These are phyloP conservation scores for Ascochyta rabiei DNA, from an alignment of 2,329 filamentous ascomycete genomes.

Conservation along the genomic window DNA sequence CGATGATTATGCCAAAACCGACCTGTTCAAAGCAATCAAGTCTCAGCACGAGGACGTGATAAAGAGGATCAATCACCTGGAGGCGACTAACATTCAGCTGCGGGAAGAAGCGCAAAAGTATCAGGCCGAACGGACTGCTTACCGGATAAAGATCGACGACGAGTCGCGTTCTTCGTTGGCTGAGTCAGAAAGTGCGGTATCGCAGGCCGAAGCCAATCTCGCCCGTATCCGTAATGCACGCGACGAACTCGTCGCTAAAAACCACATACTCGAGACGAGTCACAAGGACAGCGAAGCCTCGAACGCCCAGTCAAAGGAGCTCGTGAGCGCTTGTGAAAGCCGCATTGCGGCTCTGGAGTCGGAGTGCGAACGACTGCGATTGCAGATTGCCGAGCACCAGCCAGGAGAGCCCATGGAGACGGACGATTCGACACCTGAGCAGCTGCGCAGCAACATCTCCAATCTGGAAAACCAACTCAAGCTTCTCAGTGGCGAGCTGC, in stretches of 20 bases:
- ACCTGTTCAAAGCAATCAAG: conserved; percentile 91
- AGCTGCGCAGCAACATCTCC: conserved; percentile 74
- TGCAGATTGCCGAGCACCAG: conserved; percentile 59
- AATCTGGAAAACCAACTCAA: conserved; percentile 80
- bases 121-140: conserved; percentile 82
- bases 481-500: conserved; percentile 84
- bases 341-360: conserved; percentile 82
- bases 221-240: conserved; percentile 81
- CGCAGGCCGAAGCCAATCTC: conserved; percentile 81
- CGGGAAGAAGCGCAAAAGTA: conserved; percentile 84
- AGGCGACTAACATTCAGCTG: conserved; percentile 84
- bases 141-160: conserved; percentile 78
- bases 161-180: conserved; percentile 75
- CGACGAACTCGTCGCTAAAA: conserved; percentile 84
- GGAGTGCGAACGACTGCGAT: conserved; percentile 74
- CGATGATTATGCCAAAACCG: conserved; percentile 91
- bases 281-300: conserved; percentile 78
- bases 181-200: conserved; percentile 82
- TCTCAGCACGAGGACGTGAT: conserved; percentile 91
- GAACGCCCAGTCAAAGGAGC: conserved; percentile 75
- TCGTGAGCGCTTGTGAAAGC: conserved; percentile 78
- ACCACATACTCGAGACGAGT: conserved; percentile 76
- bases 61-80: conserved; percentile 87
- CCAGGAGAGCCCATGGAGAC: conserved; percentile 49
- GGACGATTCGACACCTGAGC: conserved; percentile 68